Evolutionary conservation across 1,139 yeast genomes (phyloP).

Genomic region (Entelexis sorbosivorans): DNA sequence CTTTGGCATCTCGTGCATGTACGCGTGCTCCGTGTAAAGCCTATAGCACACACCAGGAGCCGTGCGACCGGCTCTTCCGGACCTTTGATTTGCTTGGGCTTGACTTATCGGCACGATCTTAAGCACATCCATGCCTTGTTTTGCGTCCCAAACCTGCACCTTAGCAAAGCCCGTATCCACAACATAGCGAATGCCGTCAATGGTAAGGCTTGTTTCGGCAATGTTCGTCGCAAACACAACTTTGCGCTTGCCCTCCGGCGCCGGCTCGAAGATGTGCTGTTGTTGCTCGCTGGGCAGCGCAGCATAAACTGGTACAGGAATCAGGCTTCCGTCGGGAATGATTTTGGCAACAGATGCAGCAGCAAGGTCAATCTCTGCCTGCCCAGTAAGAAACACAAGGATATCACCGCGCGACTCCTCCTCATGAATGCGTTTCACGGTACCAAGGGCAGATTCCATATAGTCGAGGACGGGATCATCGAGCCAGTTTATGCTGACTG

Average conservation of each 20-base stretch:
- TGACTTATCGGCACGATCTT: slow-evolving; percentile 65
- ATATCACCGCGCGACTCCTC: slow-evolving; percentile 93
- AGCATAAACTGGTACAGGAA: slow-evolving; percentile 47
- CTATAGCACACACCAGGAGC: slow-evolving; percentile 77
- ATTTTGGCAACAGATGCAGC: slow-evolving; percentile 57
- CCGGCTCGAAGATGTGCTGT: slow-evolving; percentile 58
- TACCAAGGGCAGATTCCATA: slow-evolving; percentile 74
- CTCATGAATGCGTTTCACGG: slow-evolving; percentile 69
- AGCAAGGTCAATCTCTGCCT: slow-evolving; percentile 88
- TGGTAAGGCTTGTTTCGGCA: slow-evolving; percentile 73
- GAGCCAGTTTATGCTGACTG: slow-evolving; percentile 71
- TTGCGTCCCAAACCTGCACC: slow-evolving; percentile 64
- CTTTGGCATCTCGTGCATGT: slow-evolving; percentile 64
- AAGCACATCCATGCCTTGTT: slow-evolving; percentile 66
- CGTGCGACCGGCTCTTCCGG: slow-evolving; percentile 81
- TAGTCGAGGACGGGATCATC: slow-evolving; percentile 79
- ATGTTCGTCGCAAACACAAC: slow-evolving; percentile 71
- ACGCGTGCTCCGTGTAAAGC: slow-evolving; percentile 60
- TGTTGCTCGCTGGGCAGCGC: slow-evolving; percentile 69
- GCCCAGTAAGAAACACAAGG: slow-evolving; percentile 86
- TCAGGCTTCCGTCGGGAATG: slow-evolving; percentile 39
- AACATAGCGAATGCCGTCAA: slow-evolving; percentile 67
- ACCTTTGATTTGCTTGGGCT: slow-evolving; percentile 73
- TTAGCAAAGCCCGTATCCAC: slow-evolving; percentile 76
- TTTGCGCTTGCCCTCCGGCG: slow-evolving; percentile 59